These are phyloP conservation scores for Maudiozyma barnettii DNA, from an alignment of 805 yeast species.

Conservation along the genomic window DNA sequence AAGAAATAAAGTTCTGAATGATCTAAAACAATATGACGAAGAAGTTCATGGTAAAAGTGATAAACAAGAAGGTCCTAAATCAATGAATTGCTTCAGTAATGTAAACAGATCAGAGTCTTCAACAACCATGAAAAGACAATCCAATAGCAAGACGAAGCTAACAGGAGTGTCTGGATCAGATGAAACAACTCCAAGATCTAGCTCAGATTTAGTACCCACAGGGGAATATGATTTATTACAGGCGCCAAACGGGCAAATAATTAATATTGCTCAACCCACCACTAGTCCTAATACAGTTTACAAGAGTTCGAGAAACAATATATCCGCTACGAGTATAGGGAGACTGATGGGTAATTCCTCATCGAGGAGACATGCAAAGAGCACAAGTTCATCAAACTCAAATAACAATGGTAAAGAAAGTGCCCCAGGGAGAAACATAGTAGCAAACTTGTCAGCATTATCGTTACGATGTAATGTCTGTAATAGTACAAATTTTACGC, in stretches of 20 bases:
- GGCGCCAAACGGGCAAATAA: background rate
- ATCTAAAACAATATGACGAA: slow-evolving; percentile 5
- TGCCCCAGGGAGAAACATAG: background rate
- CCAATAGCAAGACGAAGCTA: background rate
- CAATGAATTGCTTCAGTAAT: background rate
- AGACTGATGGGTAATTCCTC: background rate
- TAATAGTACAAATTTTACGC: slow-evolving; percentile 19
- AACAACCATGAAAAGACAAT: background rate
- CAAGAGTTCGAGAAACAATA: background rate
- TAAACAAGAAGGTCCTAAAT: background rate
- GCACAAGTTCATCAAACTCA: background rate
- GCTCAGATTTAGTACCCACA: background rate
- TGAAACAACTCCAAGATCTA: background rate
- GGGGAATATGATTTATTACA: background rate
- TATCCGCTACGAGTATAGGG: background rate
- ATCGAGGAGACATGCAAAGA: background rate
- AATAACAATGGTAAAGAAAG: background rate
- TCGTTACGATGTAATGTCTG: slow-evolving; percentile 19
- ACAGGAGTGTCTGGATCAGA: background rate
- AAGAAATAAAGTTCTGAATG: slow-evolving; percentile 29
- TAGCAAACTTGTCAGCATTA: background rate
- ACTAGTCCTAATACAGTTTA: background rate
- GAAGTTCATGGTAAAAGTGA: background rate
- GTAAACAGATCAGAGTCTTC: background rate
- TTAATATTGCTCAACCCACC: background rate